A percentile compares a stretch with the other conserved stretches of the same genome.
Evolutionary conservation across 2,329 filamentous ascomycete species (phyloP).

Genomic region (Calonectria multiphialidica): DNA sequence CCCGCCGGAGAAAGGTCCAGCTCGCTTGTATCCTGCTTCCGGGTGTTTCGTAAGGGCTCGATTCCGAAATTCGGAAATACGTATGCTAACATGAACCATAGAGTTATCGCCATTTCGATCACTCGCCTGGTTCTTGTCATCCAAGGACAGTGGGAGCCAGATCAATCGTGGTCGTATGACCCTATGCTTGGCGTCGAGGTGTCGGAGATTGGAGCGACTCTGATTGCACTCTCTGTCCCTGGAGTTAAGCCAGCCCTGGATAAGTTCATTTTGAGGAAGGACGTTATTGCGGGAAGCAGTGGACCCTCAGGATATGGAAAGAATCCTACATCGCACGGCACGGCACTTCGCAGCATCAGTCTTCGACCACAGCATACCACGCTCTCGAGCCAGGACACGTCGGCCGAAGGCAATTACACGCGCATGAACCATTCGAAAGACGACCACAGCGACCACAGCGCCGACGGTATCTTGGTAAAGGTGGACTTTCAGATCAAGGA

Average conservation of each 20-base stretch:
- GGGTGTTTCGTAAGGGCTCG: slow-evolving; percentile 56
- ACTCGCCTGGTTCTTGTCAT: slow-evolving; percentile 61
- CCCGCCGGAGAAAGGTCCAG: slow-evolving; percentile 58
- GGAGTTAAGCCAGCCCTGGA: slow-evolving; percentile 62
- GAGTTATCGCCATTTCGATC: slow-evolving; percentile 62
- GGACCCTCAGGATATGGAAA: slow-evolving; percentile 41
- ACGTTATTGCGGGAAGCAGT: slow-evolving; percentile 31
- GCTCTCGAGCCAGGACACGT: slow-evolving; percentile 43
- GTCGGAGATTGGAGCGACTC: slow-evolving; percentile 62
- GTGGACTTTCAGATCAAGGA: slow-evolving; percentile 53
- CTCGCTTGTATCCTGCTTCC: slow-evolving; percentile 61
- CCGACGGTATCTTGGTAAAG: slow-evolving; percentile 50
- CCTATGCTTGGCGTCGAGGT: slow-evolving; percentile 63
- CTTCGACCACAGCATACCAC: slow-evolving; percentile 46
- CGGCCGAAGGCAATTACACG: slow-evolving; percentile 39
- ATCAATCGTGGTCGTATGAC: slow-evolving; percentile 64
- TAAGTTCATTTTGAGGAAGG: slow-evolving; percentile 45
- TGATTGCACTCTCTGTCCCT: slow-evolving; percentile 63
- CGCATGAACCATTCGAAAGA: slow-evolving; percentile 34
- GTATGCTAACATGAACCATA: slow-evolving; percentile 34
- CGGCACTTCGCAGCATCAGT: slow-evolving; percentile 46
- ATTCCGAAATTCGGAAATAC: no score
- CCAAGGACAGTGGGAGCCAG: slow-evolving; percentile 58
- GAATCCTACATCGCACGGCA: slow-evolving; percentile 37
- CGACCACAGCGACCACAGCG: slow-evolving; percentile 39